Conservation (phyloP, 2,329 filamentous ascomycete genomes). For the Colletotrichum endophyticum region DNA sequence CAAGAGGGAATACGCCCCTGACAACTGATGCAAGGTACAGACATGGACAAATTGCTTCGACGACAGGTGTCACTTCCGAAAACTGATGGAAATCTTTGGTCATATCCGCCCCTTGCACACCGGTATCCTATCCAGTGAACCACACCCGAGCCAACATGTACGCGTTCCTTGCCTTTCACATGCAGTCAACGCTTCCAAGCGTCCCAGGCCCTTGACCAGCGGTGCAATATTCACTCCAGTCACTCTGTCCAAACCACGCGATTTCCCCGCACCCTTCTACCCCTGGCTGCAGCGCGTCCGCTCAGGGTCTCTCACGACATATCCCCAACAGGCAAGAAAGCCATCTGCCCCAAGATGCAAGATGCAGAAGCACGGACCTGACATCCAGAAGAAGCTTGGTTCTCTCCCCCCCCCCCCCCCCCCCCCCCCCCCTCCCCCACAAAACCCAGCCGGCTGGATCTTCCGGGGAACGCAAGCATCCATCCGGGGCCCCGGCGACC, state of each 20-base stretch:
- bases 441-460: not conserved
- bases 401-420: not conserved
- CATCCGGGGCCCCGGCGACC: not conserved
- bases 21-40: not conserved
- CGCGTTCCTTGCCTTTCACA: not conserved
- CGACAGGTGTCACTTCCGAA: not conserved
- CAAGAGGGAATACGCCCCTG: not conserved
- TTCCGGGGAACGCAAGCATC: not conserved
- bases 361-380: not conserved
- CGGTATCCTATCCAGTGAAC: not conserved
- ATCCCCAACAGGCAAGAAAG: not conserved
- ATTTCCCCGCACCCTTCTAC: not conserved
- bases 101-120: conserved; percentile 14
- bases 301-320: not conserved
- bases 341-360: not conserved
- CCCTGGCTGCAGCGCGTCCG: not conserved
- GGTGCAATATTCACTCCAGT: not conserved
- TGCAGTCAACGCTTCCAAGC: not conserved
- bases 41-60: not conserved
- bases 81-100: not conserved
- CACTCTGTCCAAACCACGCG: not conserved
- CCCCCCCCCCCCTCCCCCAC: not conserved
- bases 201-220: not conserved
- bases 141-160: not conserved
- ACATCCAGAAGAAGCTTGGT: not conserved